These are phyloP conservation scores for Fusarium abutilonis DNA, from an alignment of 2,329 filamentous ascomycete species.

Conservation along the genomic window DNA sequence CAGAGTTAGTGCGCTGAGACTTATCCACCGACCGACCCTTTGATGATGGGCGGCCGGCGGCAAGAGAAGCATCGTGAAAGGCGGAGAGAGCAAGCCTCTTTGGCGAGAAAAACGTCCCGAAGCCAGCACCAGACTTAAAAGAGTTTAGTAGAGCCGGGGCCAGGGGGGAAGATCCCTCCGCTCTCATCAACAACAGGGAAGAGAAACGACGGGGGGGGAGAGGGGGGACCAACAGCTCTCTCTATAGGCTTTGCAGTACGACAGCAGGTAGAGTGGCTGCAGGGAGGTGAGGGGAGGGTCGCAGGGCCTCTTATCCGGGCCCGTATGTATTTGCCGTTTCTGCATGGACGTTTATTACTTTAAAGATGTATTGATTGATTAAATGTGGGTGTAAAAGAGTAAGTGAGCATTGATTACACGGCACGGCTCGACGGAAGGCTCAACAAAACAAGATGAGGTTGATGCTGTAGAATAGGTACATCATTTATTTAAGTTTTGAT, in stretches of 20 bases:
- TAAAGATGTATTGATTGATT: neutral
- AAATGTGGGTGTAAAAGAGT: neutral
- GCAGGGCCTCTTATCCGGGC: constrained; percentile 19
- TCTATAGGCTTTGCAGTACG: neutral
- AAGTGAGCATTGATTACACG: neutral
- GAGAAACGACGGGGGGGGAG: constrained; percentile 7
- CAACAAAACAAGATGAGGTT: constrained; percentile 27
- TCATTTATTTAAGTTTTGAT: too few relatives aligned
- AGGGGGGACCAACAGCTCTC: constrained; percentile 18
- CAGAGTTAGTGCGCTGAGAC: neutral
- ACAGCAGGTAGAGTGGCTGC: constrained; percentile 43
- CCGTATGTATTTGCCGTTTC: constrained; percentile 5
- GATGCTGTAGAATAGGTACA: constrained; percentile 10
- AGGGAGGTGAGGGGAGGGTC: constrained; percentile 21
- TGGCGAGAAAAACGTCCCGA: constrained; percentile 40
- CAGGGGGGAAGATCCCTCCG: constrained; percentile 11
- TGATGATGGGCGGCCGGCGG: constrained; percentile 48
- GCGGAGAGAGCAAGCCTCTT: constrained; percentile 44
- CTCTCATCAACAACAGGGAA: constrained; percentile 27
- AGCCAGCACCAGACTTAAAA: constrained; percentile 27
- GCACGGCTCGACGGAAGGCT: constrained; percentile 16
- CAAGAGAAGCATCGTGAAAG: constrained; percentile 54
- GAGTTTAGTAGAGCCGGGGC: constrained; percentile 20
- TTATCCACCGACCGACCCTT: constrained; percentile 35
- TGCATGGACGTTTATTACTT: constrained; percentile 36